Percentiles rank a stretch among this genome's conserved stretches.
These are phyloP conservation scores for Leccinum ochraceum DNA, from an alignment of 768 basidiomycete genomes.

Conservation along the genomic window DNA sequence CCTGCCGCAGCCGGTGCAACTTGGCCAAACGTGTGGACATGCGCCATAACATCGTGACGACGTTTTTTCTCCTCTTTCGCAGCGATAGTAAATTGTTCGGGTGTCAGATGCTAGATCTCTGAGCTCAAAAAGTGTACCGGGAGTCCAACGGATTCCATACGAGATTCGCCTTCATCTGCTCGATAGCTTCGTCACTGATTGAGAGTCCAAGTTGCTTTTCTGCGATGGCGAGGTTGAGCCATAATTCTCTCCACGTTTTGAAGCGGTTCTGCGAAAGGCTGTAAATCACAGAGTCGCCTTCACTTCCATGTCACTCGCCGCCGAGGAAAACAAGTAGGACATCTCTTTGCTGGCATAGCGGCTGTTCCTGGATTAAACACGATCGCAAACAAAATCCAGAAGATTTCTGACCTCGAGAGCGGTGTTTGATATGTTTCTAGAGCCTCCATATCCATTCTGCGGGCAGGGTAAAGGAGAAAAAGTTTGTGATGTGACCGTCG, in stretches of 20 bases:
- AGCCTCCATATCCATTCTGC: constrained; percentile 48
- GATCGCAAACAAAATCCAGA: not conserved
- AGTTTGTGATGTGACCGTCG: not conserved
- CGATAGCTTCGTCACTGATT: constrained; percentile 87
- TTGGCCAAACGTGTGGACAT: constrained; percentile 95
- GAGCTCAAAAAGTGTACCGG: constrained; percentile 7
- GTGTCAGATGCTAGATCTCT: constrained; percentile 68
- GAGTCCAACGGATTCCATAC: constrained; percentile 39
- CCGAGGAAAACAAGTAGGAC: constrained; percentile 94
- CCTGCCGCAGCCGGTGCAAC: constrained; percentile 94
- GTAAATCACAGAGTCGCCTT: not conserved
- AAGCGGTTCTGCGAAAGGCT: constrained; percentile 73
- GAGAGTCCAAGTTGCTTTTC: constrained; percentile 94
- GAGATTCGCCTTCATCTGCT: constrained; percentile 92
- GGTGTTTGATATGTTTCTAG: constrained; percentile 81
- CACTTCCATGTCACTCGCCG: constrained; percentile 48
- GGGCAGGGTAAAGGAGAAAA: not conserved
- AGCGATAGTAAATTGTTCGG: constrained; percentile 88
- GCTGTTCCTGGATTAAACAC: constrained; percentile 41
- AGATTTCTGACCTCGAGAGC: constrained; percentile 62
- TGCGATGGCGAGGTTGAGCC: constrained; percentile 95
- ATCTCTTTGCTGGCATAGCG: constrained; percentile 99
- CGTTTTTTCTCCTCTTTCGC: constrained; percentile 96
- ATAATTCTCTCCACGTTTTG: constrained; percentile 91
- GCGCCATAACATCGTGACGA: constrained; percentile 99